These are phyloP conservation scores for Lichtheimia ramosa DNA, from an alignment of 371 early-diverging fungal species.

Conservation along the genomic window DNA sequence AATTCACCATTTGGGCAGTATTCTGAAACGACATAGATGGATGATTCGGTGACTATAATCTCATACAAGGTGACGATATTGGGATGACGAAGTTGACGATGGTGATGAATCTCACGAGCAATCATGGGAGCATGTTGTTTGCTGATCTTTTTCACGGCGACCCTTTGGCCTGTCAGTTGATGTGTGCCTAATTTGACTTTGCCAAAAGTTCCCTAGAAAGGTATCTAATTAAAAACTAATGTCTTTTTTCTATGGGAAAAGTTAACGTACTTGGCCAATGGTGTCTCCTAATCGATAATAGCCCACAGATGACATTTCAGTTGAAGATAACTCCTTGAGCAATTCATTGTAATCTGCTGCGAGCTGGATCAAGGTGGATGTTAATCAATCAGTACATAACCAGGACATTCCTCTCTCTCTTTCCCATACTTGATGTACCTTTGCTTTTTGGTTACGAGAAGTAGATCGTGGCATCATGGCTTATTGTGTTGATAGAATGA, in stretches of 20 bases:
- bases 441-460: conserved; percentile 25
- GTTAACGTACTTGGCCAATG: conserved; percentile 22
- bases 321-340: conserved; percentile 25
- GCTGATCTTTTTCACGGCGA: conserved; percentile 86
- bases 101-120: conserved; percentile 88
- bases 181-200: conserved; percentile 85
- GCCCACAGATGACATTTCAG: conserved; percentile 23
- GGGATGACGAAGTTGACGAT: conserved; percentile 81
- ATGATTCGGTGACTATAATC: conserved; percentile 77
- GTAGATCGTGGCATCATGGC: not conserved
- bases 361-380: conserved; percentile 9
- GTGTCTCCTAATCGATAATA: conserved; percentile 23
- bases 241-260: not conserved
- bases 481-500: conserved; percentile 1
- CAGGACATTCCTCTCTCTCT: not conserved
- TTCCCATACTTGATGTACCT: conserved; percentile 8
- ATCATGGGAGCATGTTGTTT: conserved; percentile 75
- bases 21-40: conserved; percentile 82
- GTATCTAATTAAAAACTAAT: not conserved
- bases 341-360: conserved; percentile 31
- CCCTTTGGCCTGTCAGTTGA: conserved; percentile 75
- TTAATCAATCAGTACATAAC: not conserved
- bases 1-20: conserved; percentile 78
- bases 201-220: conserved; percentile 73
- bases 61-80: conserved; percentile 89